These are phyloP conservation scores for Amphibolis antarctica DNA, from an alignment of 106 monocot genomes.

Conservation along the genomic window DNA sequence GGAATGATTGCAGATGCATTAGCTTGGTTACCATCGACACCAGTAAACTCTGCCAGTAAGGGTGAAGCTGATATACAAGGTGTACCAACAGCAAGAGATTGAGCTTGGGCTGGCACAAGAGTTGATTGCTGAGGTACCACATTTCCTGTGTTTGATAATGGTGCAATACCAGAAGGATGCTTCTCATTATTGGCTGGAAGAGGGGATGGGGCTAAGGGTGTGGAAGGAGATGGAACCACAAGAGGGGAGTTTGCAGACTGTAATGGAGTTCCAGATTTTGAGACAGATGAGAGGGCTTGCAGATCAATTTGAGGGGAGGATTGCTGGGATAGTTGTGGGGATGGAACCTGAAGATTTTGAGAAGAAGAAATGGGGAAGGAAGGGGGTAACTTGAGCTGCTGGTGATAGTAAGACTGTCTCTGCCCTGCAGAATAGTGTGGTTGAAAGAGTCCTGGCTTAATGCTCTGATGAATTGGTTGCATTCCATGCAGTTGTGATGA, in stretches of 20 bases:
- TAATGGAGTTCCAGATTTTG: conserved; percentile 63
- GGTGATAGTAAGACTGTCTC: conserved; percentile 50
- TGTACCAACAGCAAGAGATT: conserved; percentile 19
- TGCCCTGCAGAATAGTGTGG: conserved; percentile 35
- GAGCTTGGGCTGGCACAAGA: conserved; percentile 8
- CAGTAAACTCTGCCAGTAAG: conserved; percentile 60
- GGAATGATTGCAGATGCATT: conserved; percentile 18
- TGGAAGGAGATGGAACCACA: conserved; percentile 66
- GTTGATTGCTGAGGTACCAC: conserved; percentile 8
- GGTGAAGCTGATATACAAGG: conserved; percentile 94
- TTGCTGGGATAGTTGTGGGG: conserved; percentile 89
- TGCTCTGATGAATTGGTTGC: conserved; percentile 40
- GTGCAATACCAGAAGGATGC: conserved; percentile 28
- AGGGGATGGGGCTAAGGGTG: conserved; percentile 65
- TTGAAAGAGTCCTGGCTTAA: conserved; percentile 60
- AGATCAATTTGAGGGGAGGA: conserved; percentile 92
- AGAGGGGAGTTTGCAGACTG: conserved; percentile 65
- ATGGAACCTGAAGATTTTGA: conserved; percentile 69
- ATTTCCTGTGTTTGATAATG: conserved; percentile 30
- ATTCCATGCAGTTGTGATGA: conserved; percentile 27
- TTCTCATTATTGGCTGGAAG: conserved; percentile 70
- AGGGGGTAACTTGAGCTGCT: conserved; percentile 44
- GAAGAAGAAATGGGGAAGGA: conserved; percentile 74
- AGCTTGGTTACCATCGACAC: conserved; percentile 39
- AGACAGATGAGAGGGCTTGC: conserved; percentile 38